Base-by-base conservation (phyloP, 768 basidiomycete species). In the Mycena amicta region DNA sequence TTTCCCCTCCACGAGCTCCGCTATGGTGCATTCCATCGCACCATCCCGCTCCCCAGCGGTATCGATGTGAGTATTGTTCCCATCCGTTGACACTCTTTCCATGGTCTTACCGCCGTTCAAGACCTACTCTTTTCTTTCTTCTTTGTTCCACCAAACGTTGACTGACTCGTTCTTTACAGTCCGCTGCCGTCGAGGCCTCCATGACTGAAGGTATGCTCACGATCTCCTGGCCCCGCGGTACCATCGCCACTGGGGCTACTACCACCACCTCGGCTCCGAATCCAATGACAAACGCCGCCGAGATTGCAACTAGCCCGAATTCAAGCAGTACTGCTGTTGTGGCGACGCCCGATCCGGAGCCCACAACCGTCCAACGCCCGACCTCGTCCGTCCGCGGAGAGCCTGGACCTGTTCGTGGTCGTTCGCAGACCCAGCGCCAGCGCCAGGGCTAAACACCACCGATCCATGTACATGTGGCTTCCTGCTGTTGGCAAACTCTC, bases 1-100 rank as follows among this genome's bases (percentile, higher is more conserved):
- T 65, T 63, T 28, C 67, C 70, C 11, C 50, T 70, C 8, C 71
- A 76, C 15, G 81, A 82, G 47, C 63, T 82, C 18, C 73, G 79
- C 11, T 80, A 75, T 53, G 81, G 81, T 5, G 59, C 62, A n/a
- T 82, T 82, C 60, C 68, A 69, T 8, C 74, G 79, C 12, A 64
- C 68, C 4, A 62, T 82, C 11, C 69, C 63, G 22, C 56, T 82
- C 16, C 77, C 79, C 8, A 52, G 63, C 2, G 76, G 75, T 20
- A 71, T 73, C 18, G 73, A 75, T 70, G 81, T 77, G 56, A 66
- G 70, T 64, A 26, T 55, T 27, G 15, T 20, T 28, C 31, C 40
- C 13, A 22, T 3, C 12, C 28, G 16, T 25, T 33, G 29, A 22
- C 22, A 0, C 8, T 50, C 16, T 40, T n/a, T 27, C 26, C 18